Percentiles rank a stretch among this genome's conserved stretches.
phyloP scores from a whole-genome alignment of 441 rosid genomes.

The Bocquillonia castaneifolia region DNA sequence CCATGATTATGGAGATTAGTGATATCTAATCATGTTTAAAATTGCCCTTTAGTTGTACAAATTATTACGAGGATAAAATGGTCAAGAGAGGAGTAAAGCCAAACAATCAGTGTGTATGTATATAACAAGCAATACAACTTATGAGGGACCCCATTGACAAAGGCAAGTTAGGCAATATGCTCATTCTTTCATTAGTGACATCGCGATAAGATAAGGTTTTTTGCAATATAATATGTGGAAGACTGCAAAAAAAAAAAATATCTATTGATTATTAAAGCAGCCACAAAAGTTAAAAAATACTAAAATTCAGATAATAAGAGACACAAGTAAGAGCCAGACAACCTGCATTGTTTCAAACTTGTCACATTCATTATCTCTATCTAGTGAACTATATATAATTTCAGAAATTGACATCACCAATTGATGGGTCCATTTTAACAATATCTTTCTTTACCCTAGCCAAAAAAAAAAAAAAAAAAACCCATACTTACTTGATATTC shows the following conservation, averaged over 20 bases:
- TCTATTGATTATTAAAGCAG: conserved; percentile 6
- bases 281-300: neutral
- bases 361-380: conserved; percentile 26
- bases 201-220: conserved; percentile 6
- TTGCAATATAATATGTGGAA: neutral
- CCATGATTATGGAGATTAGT: neutral
- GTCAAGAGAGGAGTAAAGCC: neutral
- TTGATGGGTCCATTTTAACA: conserved; percentile 9
- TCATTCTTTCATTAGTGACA: conserved; percentile 9
- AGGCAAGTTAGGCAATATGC: conserved; percentile 11
- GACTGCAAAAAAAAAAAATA: neutral
- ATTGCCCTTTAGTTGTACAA: neutral
- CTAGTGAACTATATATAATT: neutral
- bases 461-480: no score
- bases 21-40: neutral
- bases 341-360: conserved; percentile 20
- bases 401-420: conserved; percentile 17
- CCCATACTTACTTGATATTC: neutral
- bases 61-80: neutral
- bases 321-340: conserved; percentile 11
- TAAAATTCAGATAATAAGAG: neutral
- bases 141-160: conserved; percentile 5
- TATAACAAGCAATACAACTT: neutral
- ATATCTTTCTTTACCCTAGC: neutral
- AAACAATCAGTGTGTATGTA: neutral